Evolutionary conservation across 148 eudicot genomes (phyloP).

Genomic region (Linanthus parryae): DNA sequence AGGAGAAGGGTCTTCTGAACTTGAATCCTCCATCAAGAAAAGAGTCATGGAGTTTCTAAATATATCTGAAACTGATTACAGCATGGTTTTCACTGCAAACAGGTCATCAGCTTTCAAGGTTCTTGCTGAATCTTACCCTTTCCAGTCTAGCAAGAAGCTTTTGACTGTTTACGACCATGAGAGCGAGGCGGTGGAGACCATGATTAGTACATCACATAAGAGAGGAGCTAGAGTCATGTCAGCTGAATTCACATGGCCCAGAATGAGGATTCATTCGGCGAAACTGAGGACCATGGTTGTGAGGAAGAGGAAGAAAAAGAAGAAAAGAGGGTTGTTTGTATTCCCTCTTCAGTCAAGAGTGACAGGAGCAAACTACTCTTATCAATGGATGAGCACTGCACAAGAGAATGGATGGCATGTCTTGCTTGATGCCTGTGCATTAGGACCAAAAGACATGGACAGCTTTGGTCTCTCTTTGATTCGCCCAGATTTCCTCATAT

Average conservation of each 20-base stretch:
- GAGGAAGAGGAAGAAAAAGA: conserved; percentile 49
- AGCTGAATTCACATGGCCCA: conserved; percentile 94
- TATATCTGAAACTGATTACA: conserved; percentile 58
- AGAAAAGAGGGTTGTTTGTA: conserved; percentile 60
- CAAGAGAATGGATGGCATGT: conserved; percentile 96
- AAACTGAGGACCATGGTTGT: conserved; percentile 48
- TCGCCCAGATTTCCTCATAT: conserved; percentile 75
- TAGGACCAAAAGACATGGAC: conserved; percentile 95
- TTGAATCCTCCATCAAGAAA: conserved; percentile 56
- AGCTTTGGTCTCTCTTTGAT: conserved; percentile 82
- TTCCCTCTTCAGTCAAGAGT: conserved; percentile 84
- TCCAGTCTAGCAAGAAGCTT: conserved; percentile 51
- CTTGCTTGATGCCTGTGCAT: conserved; percentile 83
- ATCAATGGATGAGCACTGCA: conserved; percentile 92
- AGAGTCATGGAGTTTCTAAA: conserved; percentile 67
- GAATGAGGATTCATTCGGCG: conserved; percentile 50
- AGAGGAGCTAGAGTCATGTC: conserved; percentile 61
- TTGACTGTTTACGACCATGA: conserved; percentile 82
- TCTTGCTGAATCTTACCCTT: conserved; percentile 88
- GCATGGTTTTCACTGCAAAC: conserved; percentile 76
- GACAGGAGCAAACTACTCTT: conserved; percentile 87
- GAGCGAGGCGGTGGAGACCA: conserved; percentile 63
- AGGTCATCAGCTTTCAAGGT: conserved; percentile 85
- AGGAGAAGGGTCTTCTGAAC: conserved; percentile 44
- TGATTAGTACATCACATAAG: conserved; percentile 53